phyloP scores from a whole-genome alignment of 768 basidiomycete genomes.

The Hericium coralloides region DNA sequence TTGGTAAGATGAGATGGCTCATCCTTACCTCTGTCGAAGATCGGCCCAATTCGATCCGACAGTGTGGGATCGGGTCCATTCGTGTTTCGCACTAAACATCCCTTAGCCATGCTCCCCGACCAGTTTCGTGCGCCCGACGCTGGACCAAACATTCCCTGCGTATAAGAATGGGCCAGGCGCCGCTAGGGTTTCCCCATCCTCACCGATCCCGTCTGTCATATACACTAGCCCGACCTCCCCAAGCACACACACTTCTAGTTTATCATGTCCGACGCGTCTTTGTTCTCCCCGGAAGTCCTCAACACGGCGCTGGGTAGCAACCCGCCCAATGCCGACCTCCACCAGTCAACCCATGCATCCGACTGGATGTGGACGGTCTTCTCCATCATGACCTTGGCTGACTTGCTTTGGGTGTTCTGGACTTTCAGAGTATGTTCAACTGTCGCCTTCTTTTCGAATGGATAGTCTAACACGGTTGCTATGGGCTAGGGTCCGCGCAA shows the following conservation, averaged over 20 bases:
- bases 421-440: conserved; percentile 22
- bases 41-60: not conserved
- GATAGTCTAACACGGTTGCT: not conserved
- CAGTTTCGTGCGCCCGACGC: not conserved
- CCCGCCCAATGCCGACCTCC: conserved; percentile 26
- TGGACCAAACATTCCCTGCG: not conserved
- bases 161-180: not conserved
- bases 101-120: not conserved
- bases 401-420: conserved; percentile 30
- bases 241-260: not conserved
- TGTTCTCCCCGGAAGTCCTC: not conserved
- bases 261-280: not conserved
- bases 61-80: not conserved
- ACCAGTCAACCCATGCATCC: conserved; percentile 37
- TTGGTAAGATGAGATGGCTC: too few relatives aligned
- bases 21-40: too few relatives aligned
- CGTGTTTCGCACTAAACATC: not conserved
- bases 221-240: not conserved
- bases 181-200: not conserved
- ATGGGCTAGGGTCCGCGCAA: conserved; percentile 27
- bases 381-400: conserved; percentile 36
- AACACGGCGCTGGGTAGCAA: not conserved
- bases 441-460: not conserved
- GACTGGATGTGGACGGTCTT: conserved; percentile 51
- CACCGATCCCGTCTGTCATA: not conserved